A percentile compares a stretch with the other conserved stretches of the same genome.
phyloP scores from a whole-genome alignment of 2,329 filamentous ascomycete species.

The Phyllosticta citribraziliensis region DNA sequence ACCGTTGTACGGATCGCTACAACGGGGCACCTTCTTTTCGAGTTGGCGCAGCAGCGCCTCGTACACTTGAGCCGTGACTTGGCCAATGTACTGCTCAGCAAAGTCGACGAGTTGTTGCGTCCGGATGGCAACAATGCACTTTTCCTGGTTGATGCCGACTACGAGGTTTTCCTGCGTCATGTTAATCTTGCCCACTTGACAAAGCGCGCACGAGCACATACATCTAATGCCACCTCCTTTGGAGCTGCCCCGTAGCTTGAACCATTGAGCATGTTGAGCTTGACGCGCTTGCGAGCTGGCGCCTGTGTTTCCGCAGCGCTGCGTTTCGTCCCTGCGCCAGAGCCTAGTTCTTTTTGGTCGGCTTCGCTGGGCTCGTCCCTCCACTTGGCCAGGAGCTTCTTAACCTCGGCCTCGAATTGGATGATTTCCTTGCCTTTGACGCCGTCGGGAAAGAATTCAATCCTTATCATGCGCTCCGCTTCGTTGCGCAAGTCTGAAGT shows the following conservation, averaged over 20 bases:
- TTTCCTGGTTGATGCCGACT: slow-evolving; percentile 74
- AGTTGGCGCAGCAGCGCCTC: slow-evolving; percentile 60
- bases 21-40: slow-evolving; percentile 58
- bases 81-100: slow-evolving; percentile 59
- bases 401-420: slow-evolving; percentile 57
- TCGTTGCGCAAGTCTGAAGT: slow-evolving; percentile 47
- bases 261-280: slow-evolving; percentile 16
- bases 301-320: slow-evolving; percentile 9
- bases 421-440: slow-evolving; percentile 28
- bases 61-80: slow-evolving; percentile 70
- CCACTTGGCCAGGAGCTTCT: slow-evolving; percentile 45
- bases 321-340: slow-evolving; percentile 7
- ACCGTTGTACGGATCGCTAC: slow-evolving; percentile 45
- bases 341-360: slow-evolving; percentile 13
- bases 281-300: slow-evolving; percentile 23
- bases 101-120: slow-evolving; percentile 68
- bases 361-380: slow-evolving; percentile 31
- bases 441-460: slow-evolving; percentile 35
- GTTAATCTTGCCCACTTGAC: slow-evolving; percentile 2
- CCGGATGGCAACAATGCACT: slow-evolving; percentile 71
- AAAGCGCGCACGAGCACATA: slow-evolving; percentile 15
- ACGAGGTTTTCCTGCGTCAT: slow-evolving; percentile 56
- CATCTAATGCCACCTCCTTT: slow-evolving; percentile 23
- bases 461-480: slow-evolving; percentile 53
- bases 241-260: slow-evolving; percentile 13